Base-by-base conservation (phyloP, 2,329 filamentous ascomycete genomes). In the Nemania sp. region DNA sequence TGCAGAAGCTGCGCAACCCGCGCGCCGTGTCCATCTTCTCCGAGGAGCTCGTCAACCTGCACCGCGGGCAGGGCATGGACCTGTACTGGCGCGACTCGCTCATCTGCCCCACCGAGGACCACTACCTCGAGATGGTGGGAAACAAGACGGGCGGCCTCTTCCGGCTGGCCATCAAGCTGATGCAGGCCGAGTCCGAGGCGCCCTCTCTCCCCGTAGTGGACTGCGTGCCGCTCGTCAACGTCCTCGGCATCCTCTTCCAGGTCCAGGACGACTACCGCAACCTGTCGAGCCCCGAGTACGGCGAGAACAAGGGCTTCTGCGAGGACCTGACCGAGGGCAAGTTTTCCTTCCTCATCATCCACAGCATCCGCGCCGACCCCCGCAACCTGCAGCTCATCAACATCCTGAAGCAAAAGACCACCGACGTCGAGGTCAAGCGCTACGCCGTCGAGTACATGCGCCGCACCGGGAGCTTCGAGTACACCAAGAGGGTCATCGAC, bases 271-370 rank as follows among this genome's bases (percentile, higher is more conserved):
- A 99, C 82, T 97, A 97, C 79, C 87, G 92, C 75, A 98, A 98
- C 75, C 86, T 99, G 45, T 85, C 83, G 32, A 85, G 82, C 17
- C 79, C 78, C n/a, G 82, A 87, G 71, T 97, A 97, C 80, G 88
- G 87, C 39, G 81, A 89, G 65, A 94, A 96, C 76, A 98, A 98
- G 79, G 95, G 94, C 51, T 85, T 97, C 68, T 96, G 91, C 76
- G 94, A 98, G 79, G 95, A 98, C 76, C 79, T 98, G 69, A 97
- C 92, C 1, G 95, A 98, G 79, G 94, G 94, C 65, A 98, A 98
- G 81, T 97, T 97, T 79, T 94, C 90, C 25, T 97, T 97, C 74
- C 92, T 93, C 42, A 88, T 98, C 70, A 97, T 98, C 70, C 94
- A 98, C 78, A 90, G 90, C 74, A 96, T 98, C 68, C 90, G 91